Evolutionary conservation across 2,329 filamentous ascomycete species (phyloP), one percentile per base, ranked within the genome.

Genomic region (Fusarium subglutinans): DNA sequence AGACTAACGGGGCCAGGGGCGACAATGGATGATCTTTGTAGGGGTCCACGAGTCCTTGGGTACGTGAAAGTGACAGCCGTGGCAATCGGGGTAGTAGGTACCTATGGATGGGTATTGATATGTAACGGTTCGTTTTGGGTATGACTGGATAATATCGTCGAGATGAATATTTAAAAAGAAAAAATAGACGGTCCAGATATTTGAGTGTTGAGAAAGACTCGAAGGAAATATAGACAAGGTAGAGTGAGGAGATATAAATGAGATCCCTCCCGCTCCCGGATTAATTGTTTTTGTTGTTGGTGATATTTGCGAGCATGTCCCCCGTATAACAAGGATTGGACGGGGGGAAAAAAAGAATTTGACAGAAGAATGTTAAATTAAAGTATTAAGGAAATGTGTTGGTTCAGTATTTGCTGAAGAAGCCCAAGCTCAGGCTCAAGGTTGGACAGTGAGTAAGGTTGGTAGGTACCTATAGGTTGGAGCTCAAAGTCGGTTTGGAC

Each of bases 1-100:
- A 28, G 35, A 28, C 51, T 38, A 41, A 55, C 28, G 51, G 35
- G 48, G 26, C 57, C 54, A 64, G 74, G 76, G 66, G 62, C 66
- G 69, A 66, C 37, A 63, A 69, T 71, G 74, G 70, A 55, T 55
- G 51, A 40, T 55, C 51, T 77, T 67, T 75, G 72, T 69, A 74
- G 51, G 54, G 70, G 59, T 74, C 58, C 41, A 55, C 51, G 51
- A 41, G 62, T 67, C 53, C 44, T 65, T 47, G 50, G 66, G 66
- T 35, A 28, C 24, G 45, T 30, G 14, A 57, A 43, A 35, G 45
- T 24, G 24, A 57, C 65, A 71, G 67, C 56, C 35, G 30, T 37
- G 43, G 55, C 55, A 55, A 55, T 55, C 37, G 35, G 28, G 28
- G 51, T 17, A 37, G 51, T 54, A n/a, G 35, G 11, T 55, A 37